phyloP scores from a whole-genome alignment of 129 eudicot genomes.

The Flaveria linearis region DNA sequence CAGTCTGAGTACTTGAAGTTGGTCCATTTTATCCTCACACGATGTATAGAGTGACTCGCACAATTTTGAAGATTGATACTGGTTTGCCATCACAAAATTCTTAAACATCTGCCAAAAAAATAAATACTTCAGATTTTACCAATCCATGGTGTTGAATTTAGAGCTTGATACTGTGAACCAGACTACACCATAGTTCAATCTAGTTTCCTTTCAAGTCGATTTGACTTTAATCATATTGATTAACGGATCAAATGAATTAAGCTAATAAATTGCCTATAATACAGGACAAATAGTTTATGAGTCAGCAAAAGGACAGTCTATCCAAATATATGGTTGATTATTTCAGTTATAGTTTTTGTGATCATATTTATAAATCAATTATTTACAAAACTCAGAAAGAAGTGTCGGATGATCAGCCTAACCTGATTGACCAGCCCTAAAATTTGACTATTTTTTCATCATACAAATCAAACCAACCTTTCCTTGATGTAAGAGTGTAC shows the following conservation, averaged over 20 bases:
- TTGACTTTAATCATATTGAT: too few relatives aligned
- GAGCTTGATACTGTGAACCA: neutral
- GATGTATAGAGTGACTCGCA: slow-evolving; percentile 78
- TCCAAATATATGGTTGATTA: neutral
- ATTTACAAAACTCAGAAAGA: too few relatives aligned
- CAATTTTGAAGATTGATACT: slow-evolving; percentile 75
- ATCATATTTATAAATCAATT: too few relatives aligned
- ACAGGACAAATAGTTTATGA: neutral
- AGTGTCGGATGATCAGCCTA: neutral
- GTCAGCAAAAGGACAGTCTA: neutral
- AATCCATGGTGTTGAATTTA: slow-evolving; percentile 11
- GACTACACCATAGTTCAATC: too few relatives aligned
- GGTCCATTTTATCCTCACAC: slow-evolving; percentile 97
- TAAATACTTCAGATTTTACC: slow-evolving; percentile 1
- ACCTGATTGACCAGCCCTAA: neutral
- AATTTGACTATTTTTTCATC: neutral
- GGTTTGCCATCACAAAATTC: slow-evolving; percentile 70
- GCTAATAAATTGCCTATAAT: neutral
- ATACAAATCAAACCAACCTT: neutral
- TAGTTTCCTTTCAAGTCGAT: too few relatives aligned
- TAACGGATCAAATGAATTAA: too few relatives aligned
- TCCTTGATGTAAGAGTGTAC: slow-evolving; percentile 7
- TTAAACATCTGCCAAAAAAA: slow-evolving; percentile 62
- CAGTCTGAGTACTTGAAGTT: slow-evolving; percentile 88
- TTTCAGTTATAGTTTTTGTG: neutral